Conservation (phyloP, 1,284 basidiomycete species). For the Tilletia horrida region DNA sequence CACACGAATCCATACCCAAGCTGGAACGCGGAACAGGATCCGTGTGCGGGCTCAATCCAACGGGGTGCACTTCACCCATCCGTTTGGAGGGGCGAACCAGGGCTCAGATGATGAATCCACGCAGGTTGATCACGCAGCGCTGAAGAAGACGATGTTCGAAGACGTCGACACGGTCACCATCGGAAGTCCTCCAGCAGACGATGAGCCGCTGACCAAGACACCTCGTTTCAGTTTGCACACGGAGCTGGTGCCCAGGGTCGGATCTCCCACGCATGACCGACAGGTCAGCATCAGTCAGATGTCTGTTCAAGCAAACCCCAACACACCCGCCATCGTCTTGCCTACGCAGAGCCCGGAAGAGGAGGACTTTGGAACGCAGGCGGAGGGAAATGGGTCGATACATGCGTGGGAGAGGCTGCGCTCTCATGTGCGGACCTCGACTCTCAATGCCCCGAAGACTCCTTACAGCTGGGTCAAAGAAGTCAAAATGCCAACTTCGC, state of each 20-base stretch:
- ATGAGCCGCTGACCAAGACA: constrained; percentile 5
- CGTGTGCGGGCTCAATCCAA: neutral
- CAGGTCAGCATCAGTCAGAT: neutral
- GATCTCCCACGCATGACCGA: constrained; percentile 14
- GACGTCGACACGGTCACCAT: neutral
- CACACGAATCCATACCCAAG: constrained; percentile 19
- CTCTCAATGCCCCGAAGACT: neutral
- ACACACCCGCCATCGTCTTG: neutral
- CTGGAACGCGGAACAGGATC: neutral
- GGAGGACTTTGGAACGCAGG: neutral
- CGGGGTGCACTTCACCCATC: neutral
- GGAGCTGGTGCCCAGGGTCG: constrained; percentile 17
- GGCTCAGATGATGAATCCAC: neutral
- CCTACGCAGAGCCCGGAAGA: neutral
- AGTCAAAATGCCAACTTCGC: neutral
- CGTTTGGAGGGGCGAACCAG: neutral
- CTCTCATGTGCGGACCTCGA: neutral
- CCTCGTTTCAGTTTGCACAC: constrained; percentile 16
- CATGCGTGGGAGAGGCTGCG: neutral
- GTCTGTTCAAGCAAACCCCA: neutral
- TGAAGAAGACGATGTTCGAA: neutral
- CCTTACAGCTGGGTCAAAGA: constrained; percentile 8
- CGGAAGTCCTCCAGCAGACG: neutral
- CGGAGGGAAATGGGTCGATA: neutral
- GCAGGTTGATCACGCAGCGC: neutral